A percentile compares a stretch with the other conserved stretches of the same genome.
These are phyloP conservation scores for Eragrostis tef DNA, from an alignment of 202 grass and related monocot species.

Conservation along the genomic window DNA sequence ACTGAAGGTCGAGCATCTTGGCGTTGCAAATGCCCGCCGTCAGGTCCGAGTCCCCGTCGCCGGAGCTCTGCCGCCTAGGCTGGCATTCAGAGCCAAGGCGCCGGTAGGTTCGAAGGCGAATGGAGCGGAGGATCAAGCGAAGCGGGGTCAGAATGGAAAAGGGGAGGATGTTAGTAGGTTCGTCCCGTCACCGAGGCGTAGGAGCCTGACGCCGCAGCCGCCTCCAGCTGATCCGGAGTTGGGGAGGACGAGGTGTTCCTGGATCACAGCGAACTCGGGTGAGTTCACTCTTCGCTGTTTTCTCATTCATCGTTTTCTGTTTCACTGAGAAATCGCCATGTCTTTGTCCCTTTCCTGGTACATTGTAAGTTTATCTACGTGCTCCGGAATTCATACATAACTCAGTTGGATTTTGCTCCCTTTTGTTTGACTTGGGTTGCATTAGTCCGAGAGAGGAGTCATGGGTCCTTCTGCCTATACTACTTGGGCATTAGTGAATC, in stretches of 20 bases:
- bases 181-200: not conserved
- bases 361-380: not conserved
- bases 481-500: too few relatives aligned
- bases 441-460: too few relatives aligned
- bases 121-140: constrained; percentile 4
- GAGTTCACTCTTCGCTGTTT: not conserved
- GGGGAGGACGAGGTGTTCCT: constrained; percentile 57
- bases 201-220: not conserved
- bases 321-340: not conserved
- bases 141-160: not conserved
- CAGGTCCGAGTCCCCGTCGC: constrained; percentile 7
- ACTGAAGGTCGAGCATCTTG: not conserved
- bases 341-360: not conserved
- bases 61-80: constrained; percentile 34
- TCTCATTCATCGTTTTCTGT: not conserved
- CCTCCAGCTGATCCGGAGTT: not conserved
- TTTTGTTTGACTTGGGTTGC: too few relatives aligned
- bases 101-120: not conserved
- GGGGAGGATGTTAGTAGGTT: not conserved
- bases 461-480: not conserved
- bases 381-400: not conserved
- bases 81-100: too few relatives aligned
- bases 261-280: constrained; percentile 64
- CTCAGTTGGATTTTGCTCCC: too few relatives aligned
- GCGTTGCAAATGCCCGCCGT: constrained; percentile 31